Evolutionary conservation across 83 land plant genomes (phyloP), one percentile per base, ranked within the genome.

Genomic region (Isoetes engelmannii): DNA sequence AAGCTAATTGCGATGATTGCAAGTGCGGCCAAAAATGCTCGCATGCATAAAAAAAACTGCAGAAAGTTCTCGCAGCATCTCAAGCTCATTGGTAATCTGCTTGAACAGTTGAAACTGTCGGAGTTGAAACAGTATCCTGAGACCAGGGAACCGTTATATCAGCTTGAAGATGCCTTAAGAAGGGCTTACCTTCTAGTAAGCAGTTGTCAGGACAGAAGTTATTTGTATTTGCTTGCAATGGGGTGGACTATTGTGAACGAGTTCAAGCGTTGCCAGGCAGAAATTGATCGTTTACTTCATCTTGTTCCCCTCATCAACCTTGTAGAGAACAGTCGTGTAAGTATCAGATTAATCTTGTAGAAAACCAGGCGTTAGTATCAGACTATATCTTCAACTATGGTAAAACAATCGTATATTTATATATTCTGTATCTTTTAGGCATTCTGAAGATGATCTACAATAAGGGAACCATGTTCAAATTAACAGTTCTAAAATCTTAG

Each of bases 31-130:
- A 80, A 53, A 74, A 85, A 84, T 42, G 98, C 98, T 3, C 78
- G 90, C 49, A 85, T 90, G 98, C 98, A 93, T 79, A 90, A 86
- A 74, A 84, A 68, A 69, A 93, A 93, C 69, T 93, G 98, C 84
- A 74, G 81, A 54, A 82, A 83, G 37, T 90, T 93, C 65, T 96
- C 98, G 5, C 84, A 82, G 79, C 98, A 93, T 58, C 68, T 93
- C 70, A 89, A 85, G 72, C 65, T 93, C 68, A 93, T 93, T 28
- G 87, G 92, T 37, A 87, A 87, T 63, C 72, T 93, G 79, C 75
- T 93, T 74, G 85, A 93, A 82, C 87, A 86, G 79, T 86, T 93
- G 48, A 87, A 78, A 80, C 87, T 87, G 47, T 75, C 96, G n/a
- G 98, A 93, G 76, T 81, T 93, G 12, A 85, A 77, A 76, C 77